Evolutionary conservation across 2,329 filamentous ascomycete genomes (phyloP), one percentile per base, ranked within the genome.

Genomic region (Cercospora sesami): DNA sequence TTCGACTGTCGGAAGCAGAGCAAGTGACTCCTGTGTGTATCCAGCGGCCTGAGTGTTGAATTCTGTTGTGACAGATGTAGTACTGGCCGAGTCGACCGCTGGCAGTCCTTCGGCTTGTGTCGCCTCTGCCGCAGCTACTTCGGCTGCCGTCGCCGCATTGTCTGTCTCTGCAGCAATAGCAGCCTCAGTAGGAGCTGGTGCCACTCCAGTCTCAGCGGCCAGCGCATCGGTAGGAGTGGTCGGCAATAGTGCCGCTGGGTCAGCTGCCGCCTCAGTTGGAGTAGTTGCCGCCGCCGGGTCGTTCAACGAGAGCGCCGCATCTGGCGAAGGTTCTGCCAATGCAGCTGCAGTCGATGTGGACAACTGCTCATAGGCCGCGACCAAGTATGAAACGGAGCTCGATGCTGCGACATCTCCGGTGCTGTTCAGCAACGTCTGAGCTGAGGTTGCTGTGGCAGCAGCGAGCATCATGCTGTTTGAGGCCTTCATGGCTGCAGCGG

Each of bases 391-490:
- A 28, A 62, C 60, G 10, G 60, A 62, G 59, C 59, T 59, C 30
- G 55, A 59, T 18, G n/a, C 18, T 59, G 55, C 31, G 30, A 36
- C 30, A 36, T 59, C 55, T 36, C 55, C 55, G 28, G 55, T 59
- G 55, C 16, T 36, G 31, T 36, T 59, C 16, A 59, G 55, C 55
- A 59, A 36, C 30, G 55, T 59, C 36, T 61, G 59, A 21, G 36
- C 59, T 61, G 59, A 61, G 21, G 59, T 61, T 42, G 60, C 36
- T 31, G 60, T 48, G 26, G 60, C 60, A 62, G 60, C 60, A 14
- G 60, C 60, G 8, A 62, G 28, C n/a, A 62, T 48, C 39, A 62
- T 48, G 42, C 39, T 62, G 60, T 45, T 62, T 23, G 60, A 45
- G 60, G 60, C 60, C 28, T 62, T 62, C 60, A 62, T 62, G 60